A percentile compares a stretch with the other conserved stretches of the same genome.
Conservation (phyloP, 768 basidiomycete genomes). For the Amanita phalloides region DNA sequence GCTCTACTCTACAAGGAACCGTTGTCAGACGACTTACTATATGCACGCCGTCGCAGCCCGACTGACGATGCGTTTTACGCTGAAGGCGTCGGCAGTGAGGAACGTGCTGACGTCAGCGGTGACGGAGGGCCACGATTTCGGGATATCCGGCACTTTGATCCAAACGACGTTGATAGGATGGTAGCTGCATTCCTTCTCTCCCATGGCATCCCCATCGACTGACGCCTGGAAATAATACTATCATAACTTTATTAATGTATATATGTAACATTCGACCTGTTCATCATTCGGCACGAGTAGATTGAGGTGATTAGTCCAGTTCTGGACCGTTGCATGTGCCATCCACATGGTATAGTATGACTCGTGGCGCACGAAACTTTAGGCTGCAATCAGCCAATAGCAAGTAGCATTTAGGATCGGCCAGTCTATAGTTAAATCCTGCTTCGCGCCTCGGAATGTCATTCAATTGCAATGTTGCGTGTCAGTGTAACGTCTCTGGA, state of each 20-base stretch:
- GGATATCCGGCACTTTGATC: not conserved
- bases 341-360: not conserved
- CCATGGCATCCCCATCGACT: not conserved
- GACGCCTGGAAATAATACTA: not conserved
- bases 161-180: not conserved
- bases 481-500: not conserved
- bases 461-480: not conserved
- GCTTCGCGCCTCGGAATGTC: not conserved
- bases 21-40: not conserved
- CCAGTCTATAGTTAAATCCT: not conserved
- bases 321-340: not conserved
- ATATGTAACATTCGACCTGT: not conserved
- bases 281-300: too few species aligned
- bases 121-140: not conserved
- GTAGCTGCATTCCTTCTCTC: not conserved
- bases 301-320: not conserved
- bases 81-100: not conserved
- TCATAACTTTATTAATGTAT: not conserved
- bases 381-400: not conserved
- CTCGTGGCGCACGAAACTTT: not conserved
- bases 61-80: not conserved
- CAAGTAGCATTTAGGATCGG: not conserved
- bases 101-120: conserved; percentile 1
- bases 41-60: not conserved
- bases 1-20: not conserved